phyloP scores from a whole-genome alignment of 108 stramenopile genomes.

The Cyclotella baltica region DNA sequence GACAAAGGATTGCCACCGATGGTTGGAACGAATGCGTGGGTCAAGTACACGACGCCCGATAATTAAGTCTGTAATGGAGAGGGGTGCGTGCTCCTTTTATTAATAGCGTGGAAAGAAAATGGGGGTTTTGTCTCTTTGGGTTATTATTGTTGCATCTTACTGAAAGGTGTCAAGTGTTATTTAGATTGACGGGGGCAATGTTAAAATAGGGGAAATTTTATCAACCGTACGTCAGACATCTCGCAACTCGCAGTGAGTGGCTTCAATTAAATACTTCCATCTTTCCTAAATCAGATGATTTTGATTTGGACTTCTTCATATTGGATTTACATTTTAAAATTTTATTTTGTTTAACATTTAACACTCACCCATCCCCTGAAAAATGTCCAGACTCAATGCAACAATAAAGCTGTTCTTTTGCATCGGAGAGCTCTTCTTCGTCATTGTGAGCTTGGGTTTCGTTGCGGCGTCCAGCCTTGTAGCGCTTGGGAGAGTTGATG shows the following conservation, averaged over 20 bases:
- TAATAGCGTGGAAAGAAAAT: background rate
- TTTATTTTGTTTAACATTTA: no score
- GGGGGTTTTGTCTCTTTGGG: background rate
- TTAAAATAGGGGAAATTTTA: no score
- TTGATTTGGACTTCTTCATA: no score
- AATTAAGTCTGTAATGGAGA: constrained; percentile 3
- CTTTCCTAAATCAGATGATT: no score
- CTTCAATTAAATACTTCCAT: no score
- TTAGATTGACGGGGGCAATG: no score
- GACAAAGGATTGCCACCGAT: constrained; percentile 86
- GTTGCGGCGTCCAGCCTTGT: constrained; percentile 19
- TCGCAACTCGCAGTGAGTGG: no score
- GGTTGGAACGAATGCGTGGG: constrained; percentile 68
- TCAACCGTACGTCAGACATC: no score
- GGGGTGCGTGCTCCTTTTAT: background rate
- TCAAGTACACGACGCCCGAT: constrained; percentile 38
- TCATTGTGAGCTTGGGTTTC: constrained; percentile 25
- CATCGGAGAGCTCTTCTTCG: constrained; percentile 33
- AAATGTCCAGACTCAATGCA: constrained; percentile 49
- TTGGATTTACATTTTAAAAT: no score
- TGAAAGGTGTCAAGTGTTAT: no score
- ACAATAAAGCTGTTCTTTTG: constrained; percentile 46
- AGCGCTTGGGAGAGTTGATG: constrained; percentile 8
- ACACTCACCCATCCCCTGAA: background rate
- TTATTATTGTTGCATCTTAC: no score